Conservation (phyloP, 1,284 basidiomycete genomes). For the Marasmius oreades region DNA sequence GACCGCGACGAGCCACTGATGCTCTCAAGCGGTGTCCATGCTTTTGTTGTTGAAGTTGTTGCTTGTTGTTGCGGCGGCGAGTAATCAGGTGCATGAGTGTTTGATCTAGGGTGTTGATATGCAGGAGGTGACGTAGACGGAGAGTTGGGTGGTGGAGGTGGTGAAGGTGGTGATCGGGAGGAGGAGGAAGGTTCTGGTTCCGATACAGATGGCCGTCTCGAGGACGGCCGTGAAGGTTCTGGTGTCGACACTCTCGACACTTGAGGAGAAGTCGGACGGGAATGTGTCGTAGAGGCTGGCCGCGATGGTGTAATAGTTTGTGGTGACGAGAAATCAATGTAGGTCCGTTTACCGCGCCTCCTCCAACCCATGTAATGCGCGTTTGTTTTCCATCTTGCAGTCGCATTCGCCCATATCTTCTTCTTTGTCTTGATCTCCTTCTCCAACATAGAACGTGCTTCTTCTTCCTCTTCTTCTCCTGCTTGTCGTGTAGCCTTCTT, state of each 20-base stretch:
- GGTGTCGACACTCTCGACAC: neutral
- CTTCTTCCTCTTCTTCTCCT: constrained; percentile 20
- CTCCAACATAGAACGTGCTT: constrained; percentile 32
- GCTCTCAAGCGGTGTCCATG: neutral
- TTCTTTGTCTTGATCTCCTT: constrained; percentile 46
- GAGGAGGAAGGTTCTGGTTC: neutral
- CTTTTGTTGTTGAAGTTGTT: constrained; percentile 6
- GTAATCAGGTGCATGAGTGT: neutral
- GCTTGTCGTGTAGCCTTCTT: constrained; percentile 4
- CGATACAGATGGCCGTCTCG: neutral
- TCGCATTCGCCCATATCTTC: constrained; percentile 58
- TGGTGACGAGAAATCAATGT: constrained; percentile 23
- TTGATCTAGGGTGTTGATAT: constrained; percentile 28
- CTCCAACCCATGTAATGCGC: constrained; percentile 53
- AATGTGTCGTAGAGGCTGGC: neutral
- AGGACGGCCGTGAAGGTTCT: neutral
- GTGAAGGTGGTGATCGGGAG: constrained; percentile 1
- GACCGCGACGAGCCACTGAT: constrained; percentile 14
- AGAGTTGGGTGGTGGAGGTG: constrained; percentile 1
- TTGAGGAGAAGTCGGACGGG: neutral
- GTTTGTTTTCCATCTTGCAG: constrained; percentile 61
- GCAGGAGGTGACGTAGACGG: constrained; percentile 30
- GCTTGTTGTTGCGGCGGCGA: neutral
- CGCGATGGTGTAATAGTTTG: neutral
- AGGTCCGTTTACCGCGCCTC: constrained; percentile 40